Conservation (phyloP, 257 asterid genomes). For the Verbena officinalis region DNA sequence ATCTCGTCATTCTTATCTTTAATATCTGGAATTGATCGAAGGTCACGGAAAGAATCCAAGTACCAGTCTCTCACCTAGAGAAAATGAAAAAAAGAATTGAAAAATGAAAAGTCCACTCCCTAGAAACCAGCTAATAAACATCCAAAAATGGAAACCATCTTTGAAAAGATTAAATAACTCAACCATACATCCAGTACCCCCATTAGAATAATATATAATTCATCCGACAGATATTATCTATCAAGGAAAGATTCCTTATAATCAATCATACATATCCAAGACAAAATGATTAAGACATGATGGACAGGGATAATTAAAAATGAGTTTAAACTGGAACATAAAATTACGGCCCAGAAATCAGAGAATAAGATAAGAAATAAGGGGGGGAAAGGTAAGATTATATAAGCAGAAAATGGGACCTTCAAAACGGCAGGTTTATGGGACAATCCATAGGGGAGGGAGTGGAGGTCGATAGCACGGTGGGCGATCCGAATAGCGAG, state of each 20-base stretch:
- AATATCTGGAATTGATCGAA: slow-evolving; percentile 70
- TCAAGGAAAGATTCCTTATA: no score
- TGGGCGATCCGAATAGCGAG: slow-evolving; percentile 88
- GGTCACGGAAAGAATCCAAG: slow-evolving; percentile 92
- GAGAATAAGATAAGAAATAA: background rate
- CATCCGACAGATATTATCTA: no score
- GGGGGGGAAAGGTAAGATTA: background rate
- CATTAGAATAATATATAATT: no score
- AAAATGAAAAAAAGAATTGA: background rate
- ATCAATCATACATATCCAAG: no score
- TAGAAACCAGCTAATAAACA: no score
- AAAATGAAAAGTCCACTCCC: background rate
- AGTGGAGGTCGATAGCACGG: slow-evolving; percentile 79
- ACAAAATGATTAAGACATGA: no score
- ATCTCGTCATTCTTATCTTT: slow-evolving; percentile 67
- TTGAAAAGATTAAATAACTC: no score
- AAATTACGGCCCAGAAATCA: no score
- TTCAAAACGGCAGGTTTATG: slow-evolving; percentile 74
- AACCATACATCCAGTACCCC: no score
- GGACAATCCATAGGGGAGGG: slow-evolving; percentile 84
- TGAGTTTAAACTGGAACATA: no score
- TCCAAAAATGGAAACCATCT: no score
- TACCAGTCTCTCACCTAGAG: slow-evolving; percentile 79
- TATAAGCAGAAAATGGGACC: slow-evolving; percentile 34
- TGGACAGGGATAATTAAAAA: no score